Evolutionary conservation across 2,329 filamentous ascomycete genomes (phyloP), one percentile per base, ranked within the genome.

Genomic region (Colletotrichum endophyticum): DNA sequence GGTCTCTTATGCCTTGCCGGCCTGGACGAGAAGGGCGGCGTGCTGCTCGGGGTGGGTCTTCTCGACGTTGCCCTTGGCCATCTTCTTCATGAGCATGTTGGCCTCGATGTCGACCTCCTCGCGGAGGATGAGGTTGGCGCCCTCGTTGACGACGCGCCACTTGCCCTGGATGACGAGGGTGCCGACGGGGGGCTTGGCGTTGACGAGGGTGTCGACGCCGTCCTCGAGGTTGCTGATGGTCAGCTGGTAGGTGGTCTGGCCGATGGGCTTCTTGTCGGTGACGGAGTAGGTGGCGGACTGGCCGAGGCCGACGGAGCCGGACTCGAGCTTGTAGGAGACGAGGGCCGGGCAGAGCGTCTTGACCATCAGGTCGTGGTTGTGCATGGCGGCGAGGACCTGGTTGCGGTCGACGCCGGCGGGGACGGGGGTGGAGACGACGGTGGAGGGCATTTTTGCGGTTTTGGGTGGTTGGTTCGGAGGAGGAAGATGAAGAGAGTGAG

Each of bases 21-120:
- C 74, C 74, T 76, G 64, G 32, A 70, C 70, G 49, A 76, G 70
- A 34, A 76, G 74, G 61, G 70, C 70, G 34, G 63, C 70, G 64
- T 76, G 74, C 74, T 76, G 74, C 64, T 70, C 74, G 19, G 74
- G 74, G 64, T 76, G 74, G 22, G 74, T 76, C 64, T 76, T 76
- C 70, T 76, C 74, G 59, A 76, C 74, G 59, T 76, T 76, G 64
- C 74, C 66, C 74, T 76, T 76, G 74, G 74, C 74, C 74, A 76
- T 76, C 74, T 76, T 76, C 70, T 76, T 76, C 74, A 76, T 76
- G 49, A 76, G 27, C 64, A 76, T 59, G 70, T 76, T 76, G 70
- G 74, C 74, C 39, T 76, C 74, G 34, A 76, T 76, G 27, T 74
- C 70, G 34, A 76, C 74, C 57, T 76, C 70, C 74, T 76, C 74